Base-by-base conservation (phyloP, 1,284 basidiomycete genomes). In the Chalciporus sp. region DNA sequence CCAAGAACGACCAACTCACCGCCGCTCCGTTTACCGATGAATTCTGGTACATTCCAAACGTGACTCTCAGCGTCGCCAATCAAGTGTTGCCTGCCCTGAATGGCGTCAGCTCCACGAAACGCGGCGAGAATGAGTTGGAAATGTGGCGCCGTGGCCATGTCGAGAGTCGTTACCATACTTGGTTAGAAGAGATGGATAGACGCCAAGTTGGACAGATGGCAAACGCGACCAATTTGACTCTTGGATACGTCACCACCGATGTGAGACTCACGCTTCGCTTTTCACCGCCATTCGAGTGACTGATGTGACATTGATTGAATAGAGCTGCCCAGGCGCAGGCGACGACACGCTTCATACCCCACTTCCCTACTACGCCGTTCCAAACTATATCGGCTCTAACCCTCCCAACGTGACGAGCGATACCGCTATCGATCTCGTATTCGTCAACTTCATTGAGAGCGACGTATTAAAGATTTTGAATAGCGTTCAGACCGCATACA, bases 1-100 rank as follows among this genome's bases (percentile, higher is more conserved):
- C 86, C 42, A 83, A 83, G 65, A 91, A 93, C 68, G 90, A 93
- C 68, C 84, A 91, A 66, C 77, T 91, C 23, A 89, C 88, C 0
- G 80, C 82, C 1, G 84, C 81, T 14, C 88, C 88, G 1, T 92
- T 86, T 64, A 60, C 70, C 0, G 81, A 90, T 62, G 52, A 73
- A 8, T 88, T 90, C 73, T 57, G 80, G 17, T 89, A 77, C 67
- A 77, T 90, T 44, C 71, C 81, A 1, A 73, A 80, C 37, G 73
- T 89, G 42, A 66, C 76, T 0, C 70, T 79, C 5, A 65, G 70
- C 39, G 64, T 81, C 42, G 86, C 84, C 3, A 78, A 73, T 16
- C 68, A 78, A 58, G 79, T 88, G 1, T 66, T 89, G 4, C 75
- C 79, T 1, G 61, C 74, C 12, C 67, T 90, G 52, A 89, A 87